Base-by-base conservation (phyloP, 495 filamentous ascomycete species). In the Annulohypoxylon stygium region DNA sequence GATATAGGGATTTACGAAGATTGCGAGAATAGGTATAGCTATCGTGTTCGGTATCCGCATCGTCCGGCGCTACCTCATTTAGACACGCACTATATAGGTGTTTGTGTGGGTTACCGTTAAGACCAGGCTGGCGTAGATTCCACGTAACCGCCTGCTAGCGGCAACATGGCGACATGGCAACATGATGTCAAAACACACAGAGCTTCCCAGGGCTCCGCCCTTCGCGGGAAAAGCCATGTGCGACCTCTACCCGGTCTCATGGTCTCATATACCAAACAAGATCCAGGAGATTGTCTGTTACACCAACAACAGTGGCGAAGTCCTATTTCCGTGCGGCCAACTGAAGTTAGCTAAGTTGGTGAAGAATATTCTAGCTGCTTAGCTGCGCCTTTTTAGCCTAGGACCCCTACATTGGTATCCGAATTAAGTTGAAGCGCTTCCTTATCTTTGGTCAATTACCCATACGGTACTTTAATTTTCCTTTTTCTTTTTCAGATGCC, bases 121-220 rank as follows among this genome's bases (percentile, higher is more conserved):
- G 36, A n/a, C 60, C 61, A 23, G 8, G 8, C 33, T 43, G 61
- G 61, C 25, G 25, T 25, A 61, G 37, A 65, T 51, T 54, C 10
- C 14, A 59, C 45, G 41, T 51, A 50, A 34, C 20, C 26, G 30
- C 45, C 23, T 61, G 34, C 54, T 65, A 69, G 54, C 39, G 54
- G 54, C 10, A 41, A 41, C 43, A 69, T 65, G 54, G 61, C 65
- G 54, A 30, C 30, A 30, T 30, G 30, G 30, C 30, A 30, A 30
- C 30, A 30, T 30, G 2, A 30, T 30, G 30, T 73, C 65, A 69
- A 70, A 65, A 51, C 33, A 53, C 6, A 55, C 30, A 58, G 37
- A 43, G n/a, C 60, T 53, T 69, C 43, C 5, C 54, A 57, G 39
- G 34, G 23, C 60, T 73, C 45, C 62, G 70, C 65, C 65, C 65